Percentiles rank a stretch among this genome's conserved stretches.
Conservation (phyloP, 805 yeast species). For the Trichomonascus vanleenenianus region DNA sequence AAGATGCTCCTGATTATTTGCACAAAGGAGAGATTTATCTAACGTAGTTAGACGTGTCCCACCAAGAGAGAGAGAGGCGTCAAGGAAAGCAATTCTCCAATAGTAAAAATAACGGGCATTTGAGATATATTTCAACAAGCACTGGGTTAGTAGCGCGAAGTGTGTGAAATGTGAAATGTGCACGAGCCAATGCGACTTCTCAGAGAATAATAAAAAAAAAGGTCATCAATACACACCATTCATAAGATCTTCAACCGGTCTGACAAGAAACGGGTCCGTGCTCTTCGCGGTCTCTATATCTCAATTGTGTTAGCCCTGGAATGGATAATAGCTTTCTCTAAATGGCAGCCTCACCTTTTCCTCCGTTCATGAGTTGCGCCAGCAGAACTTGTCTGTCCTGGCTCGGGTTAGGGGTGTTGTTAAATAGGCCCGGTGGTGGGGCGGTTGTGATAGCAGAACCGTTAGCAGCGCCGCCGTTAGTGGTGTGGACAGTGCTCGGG, state of each 20-base stretch:
- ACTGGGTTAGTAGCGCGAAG: constrained; percentile 4
- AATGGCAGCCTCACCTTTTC: constrained; percentile 22
- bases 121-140: not conserved
- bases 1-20: too few species aligned
- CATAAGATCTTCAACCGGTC: too few species aligned
- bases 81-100: not conserved
- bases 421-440: constrained; percentile 65
- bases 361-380: constrained; percentile 79
- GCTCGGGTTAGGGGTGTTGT: constrained; percentile 14
- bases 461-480: not conserved
- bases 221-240: too few species aligned
- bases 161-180: not conserved
- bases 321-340: not conserved
- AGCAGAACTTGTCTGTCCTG: constrained; percentile 68
- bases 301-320: not conserved
- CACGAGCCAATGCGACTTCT: not conserved
- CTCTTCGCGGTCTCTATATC: not conserved
- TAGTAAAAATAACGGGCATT: not conserved
- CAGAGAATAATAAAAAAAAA: not conserved
- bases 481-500: not conserved
- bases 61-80: not conserved
- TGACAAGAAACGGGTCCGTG: not conserved
- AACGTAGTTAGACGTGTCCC: too few species aligned
- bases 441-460: constrained; percentile 32
- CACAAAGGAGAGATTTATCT: too few species aligned